A percentile compares a stretch with the other conserved stretches of the same genome.
These are phyloP conservation scores for Fraxinus xanthoxyloides DNA, from an alignment of 305 asterid genomes.

Conservation along the genomic window DNA sequence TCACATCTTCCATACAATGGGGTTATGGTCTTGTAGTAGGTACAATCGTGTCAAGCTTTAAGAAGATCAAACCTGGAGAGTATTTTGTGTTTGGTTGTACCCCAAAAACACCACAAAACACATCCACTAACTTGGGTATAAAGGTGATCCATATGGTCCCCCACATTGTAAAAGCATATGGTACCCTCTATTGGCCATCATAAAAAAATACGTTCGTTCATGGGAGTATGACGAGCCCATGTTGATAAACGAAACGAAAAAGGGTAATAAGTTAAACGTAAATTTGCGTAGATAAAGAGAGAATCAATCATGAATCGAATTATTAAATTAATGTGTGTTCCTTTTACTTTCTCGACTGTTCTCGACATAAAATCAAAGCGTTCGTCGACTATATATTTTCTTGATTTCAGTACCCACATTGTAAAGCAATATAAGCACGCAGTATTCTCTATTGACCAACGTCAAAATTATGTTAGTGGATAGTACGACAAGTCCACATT, in stretches of 20 bases:
- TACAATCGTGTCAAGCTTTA: slow-evolving; percentile 44
- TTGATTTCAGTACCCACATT: not conserved
- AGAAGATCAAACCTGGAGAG: slow-evolving; percentile 55
- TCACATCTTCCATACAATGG: slow-evolving; percentile 17
- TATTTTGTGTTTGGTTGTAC: slow-evolving; percentile 32
- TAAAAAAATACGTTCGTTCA: not conserved
- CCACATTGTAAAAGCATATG: slow-evolving; percentile 36
- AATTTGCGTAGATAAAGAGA: not conserved
- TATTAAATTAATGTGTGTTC: not conserved
- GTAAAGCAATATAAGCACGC: not conserved
- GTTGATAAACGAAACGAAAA: not conserved
- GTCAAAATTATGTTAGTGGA: not conserved
- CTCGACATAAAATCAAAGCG: not conserved
- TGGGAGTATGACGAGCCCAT: not conserved
- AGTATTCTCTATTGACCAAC: slow-evolving; percentile 14
- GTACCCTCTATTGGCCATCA: slow-evolving; percentile 27
- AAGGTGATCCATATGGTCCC: slow-evolving; percentile 39
- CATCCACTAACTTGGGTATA: slow-evolving; percentile 3
- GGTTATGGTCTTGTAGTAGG: slow-evolving; percentile 35
- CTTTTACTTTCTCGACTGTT: not conserved
- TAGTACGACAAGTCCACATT: not conserved
- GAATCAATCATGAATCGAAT: not conserved
- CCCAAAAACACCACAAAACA: slow-evolving; percentile 30
- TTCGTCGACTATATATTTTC: not conserved
- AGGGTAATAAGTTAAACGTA: not conserved